Conservation (phyloP, 192 early-diverging fungal species). For the Rhizophagus sp. region DNA sequence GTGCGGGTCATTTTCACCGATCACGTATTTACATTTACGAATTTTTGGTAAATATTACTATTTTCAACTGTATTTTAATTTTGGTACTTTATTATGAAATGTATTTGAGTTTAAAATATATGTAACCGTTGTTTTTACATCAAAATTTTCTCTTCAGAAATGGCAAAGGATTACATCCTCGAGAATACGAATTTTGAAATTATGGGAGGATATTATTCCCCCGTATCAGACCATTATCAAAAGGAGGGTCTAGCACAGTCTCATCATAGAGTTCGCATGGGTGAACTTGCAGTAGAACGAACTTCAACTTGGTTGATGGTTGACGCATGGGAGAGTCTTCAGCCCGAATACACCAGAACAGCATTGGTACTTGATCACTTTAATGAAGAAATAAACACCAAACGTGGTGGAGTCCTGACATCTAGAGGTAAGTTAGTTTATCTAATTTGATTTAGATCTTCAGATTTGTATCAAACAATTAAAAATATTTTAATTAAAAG, state of each 20-base stretch:
- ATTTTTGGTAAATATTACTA: constrained; percentile 90
- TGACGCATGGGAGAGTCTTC: constrained; percentile 90
- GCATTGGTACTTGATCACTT: constrained; percentile 95
- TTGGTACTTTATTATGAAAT: not conserved
- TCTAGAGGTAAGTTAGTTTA: constrained; percentile 50
- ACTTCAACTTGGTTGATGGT: constrained; percentile 94
- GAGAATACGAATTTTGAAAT: constrained; percentile 80
- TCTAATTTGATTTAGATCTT: not conserved
- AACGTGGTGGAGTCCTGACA: constrained; percentile 63
- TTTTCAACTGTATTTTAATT: not conserved
- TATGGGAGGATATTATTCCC: constrained; percentile 95
- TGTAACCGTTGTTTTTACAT: not conserved
- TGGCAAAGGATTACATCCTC: constrained; percentile 88
- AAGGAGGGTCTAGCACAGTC: constrained; percentile 90
- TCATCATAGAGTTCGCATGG: constrained; percentile 91
- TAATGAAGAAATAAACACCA: constrained; percentile 81
- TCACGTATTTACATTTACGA: constrained; percentile 95
- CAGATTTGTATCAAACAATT: not conserved
- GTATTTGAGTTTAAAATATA: not conserved
- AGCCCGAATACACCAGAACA: constrained; percentile 79
- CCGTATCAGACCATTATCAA: constrained; percentile 91
- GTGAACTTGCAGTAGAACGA: constrained; percentile 79
- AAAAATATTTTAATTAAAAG: constrained; percentile 36
- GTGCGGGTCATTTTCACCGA: constrained; percentile 96
- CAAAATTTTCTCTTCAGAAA: constrained; percentile 57